A percentile compares a stretch with the other conserved stretches of the same genome.
phyloP scores from a whole-genome alignment of 2,329 filamentous ascomycete species.

The Sarocladiaceae sp. region DNA sequence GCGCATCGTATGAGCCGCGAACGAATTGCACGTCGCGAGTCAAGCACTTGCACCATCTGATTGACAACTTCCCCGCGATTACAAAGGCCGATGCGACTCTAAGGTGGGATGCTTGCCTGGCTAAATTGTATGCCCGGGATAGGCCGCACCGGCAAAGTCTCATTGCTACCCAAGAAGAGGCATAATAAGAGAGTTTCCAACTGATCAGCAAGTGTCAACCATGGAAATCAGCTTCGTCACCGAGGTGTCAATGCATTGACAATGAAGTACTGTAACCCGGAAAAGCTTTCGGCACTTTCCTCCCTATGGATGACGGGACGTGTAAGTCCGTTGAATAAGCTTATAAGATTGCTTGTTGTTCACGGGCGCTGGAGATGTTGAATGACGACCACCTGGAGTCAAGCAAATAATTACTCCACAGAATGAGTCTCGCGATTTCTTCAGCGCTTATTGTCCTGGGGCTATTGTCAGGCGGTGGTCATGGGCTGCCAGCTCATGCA shows the following conservation, averaged over 20 bases:
- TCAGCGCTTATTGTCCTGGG: slow-evolving; percentile 1
- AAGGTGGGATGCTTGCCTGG: background rate
- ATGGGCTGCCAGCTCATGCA: background rate
- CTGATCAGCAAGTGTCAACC: background rate
- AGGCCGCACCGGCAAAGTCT: background rate
- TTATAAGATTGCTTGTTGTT: too few species aligned
- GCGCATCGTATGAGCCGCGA: too few species aligned
- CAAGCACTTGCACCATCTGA: too few species aligned
- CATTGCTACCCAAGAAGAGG: background rate
- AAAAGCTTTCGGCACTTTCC: background rate
- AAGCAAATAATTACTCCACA: too few species aligned
- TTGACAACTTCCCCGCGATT: background rate
- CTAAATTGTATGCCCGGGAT: background rate
- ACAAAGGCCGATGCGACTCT: background rate
- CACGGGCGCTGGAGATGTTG: too few species aligned
- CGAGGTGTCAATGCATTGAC: background rate
- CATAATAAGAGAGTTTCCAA: background rate
- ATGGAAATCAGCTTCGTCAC: background rate
- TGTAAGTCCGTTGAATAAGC: too few species aligned
- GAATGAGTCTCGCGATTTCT: background rate
- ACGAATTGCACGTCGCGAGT: too few species aligned
- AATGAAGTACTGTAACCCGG: background rate
- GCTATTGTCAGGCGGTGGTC: background rate
- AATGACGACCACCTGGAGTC: too few species aligned
- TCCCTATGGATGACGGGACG: background rate